These are phyloP conservation scores for Fulvia fulva DNA, from an alignment of 2,329 filamentous ascomycete genomes.

Conservation along the genomic window DNA sequence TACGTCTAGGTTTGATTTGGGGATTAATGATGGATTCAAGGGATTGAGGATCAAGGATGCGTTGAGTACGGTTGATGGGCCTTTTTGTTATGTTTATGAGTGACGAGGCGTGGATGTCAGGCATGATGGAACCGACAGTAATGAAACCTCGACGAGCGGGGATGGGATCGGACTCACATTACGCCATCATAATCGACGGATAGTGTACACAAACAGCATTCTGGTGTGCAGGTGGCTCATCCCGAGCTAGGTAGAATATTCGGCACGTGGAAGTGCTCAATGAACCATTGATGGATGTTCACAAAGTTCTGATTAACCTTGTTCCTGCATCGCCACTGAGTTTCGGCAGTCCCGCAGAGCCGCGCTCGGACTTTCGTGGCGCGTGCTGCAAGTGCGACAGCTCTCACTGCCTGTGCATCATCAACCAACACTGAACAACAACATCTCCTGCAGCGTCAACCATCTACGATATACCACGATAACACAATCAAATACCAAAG, in stretches of 20 bases:
- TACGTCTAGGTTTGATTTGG: constrained; percentile 12
- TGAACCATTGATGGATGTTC: not conserved
- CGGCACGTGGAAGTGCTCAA: not conserved
- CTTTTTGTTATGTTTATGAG: constrained; percentile 18
- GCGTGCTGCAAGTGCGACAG: not conserved
- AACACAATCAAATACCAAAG: not conserved
- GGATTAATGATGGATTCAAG: constrained; percentile 9
- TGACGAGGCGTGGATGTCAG: not conserved
- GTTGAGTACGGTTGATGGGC: constrained; percentile 7
- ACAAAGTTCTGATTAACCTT: not conserved
- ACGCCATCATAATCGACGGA: too few species aligned
- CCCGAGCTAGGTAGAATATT: too few species aligned
- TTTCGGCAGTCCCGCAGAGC: not conserved
- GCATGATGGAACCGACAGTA: not conserved
- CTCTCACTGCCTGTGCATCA: not conserved
- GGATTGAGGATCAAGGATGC: constrained; percentile 9
- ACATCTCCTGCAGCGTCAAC: not conserved
- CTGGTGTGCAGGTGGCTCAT: too few species aligned
- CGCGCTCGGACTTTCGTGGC: not conserved
- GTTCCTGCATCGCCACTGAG: not conserved
- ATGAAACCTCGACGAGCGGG: too few species aligned
- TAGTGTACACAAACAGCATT: too few species aligned
- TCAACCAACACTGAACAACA: not conserved
- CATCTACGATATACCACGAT: not conserved
- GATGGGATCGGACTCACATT: too few species aligned